These are phyloP conservation scores for Fraxinus greggii DNA, from an alignment of 305 asterid species.

Conservation along the genomic window DNA sequence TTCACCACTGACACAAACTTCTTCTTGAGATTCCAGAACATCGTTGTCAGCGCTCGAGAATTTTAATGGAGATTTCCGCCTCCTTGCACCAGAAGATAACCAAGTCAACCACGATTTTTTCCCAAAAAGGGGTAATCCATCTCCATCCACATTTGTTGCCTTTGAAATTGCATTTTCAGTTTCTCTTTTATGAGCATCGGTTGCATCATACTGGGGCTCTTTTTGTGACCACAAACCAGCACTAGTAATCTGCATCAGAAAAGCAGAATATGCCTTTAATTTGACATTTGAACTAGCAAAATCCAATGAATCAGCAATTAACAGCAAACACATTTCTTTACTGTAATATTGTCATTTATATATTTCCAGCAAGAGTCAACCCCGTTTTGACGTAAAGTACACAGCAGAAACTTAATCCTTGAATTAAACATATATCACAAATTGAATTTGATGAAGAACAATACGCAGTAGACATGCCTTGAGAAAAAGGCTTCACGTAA, in stretches of 20 bases:
- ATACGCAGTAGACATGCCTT: neutral
- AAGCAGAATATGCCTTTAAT: conserved; percentile 19
- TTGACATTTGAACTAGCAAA: conserved; percentile 18
- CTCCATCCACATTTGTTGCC: conserved; percentile 40
- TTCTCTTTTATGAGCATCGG: conserved; percentile 29
- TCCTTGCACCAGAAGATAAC: conserved; percentile 52
- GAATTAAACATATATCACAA: neutral
- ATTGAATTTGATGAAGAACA: neutral
- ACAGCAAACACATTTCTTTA: neutral
- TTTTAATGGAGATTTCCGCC: conserved; percentile 42
- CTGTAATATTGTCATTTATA: neutral
- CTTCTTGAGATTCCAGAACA: conserved; percentile 53
- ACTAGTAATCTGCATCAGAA: conserved; percentile 70
- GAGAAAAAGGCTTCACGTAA: neutral
- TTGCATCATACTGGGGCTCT: conserved; percentile 38
- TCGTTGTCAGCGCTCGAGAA: conserved; percentile 53
- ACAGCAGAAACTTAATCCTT: neutral
- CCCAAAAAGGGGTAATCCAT: conserved; percentile 40
- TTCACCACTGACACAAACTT: conserved; percentile 42
- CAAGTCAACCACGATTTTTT: conserved; percentile 61
- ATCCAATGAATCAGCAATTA: conserved; percentile 5
- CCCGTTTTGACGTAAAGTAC: neutral
- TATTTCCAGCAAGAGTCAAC: neutral
- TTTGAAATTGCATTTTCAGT: conserved; percentile 31
- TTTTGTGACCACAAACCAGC: conserved; percentile 79